These are phyloP conservation scores for Cystobasidiopsis lactophilus DNA, from an alignment of 768 basidiomycete genomes.

Conservation along the genomic window DNA sequence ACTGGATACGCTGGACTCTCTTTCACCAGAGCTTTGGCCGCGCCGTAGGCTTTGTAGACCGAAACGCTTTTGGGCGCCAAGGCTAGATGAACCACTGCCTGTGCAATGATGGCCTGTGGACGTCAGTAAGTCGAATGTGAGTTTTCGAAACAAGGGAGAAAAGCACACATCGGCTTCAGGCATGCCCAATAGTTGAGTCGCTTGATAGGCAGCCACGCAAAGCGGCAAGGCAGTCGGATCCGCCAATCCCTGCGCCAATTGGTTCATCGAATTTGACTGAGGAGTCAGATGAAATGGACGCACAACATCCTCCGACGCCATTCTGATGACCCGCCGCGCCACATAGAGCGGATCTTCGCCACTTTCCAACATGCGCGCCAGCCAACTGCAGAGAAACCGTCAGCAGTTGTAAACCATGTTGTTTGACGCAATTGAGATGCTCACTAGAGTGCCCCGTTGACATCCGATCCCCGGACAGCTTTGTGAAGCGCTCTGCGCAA, in stretches of 20 bases:
- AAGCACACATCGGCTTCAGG: constrained; percentile 37
- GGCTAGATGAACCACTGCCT: constrained; percentile 53
- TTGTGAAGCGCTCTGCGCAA: constrained; percentile 70
- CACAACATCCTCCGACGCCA: constrained; percentile 70
- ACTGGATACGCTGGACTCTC: constrained; percentile 36
- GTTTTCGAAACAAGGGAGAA: background rate
- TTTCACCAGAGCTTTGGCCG: constrained; percentile 22
- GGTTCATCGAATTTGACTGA: too few species aligned
- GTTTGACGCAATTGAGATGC: too few species aligned
- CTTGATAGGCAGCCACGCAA: constrained; percentile 25
- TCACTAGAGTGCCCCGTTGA: constrained; percentile 49
- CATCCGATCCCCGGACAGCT: constrained; percentile 52
- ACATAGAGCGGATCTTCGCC: constrained; percentile 43
- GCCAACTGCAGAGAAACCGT: constrained; percentile 33
- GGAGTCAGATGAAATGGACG: too few species aligned
- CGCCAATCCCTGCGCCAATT: too few species aligned
- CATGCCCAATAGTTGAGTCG: constrained; percentile 35
- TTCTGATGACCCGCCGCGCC: constrained; percentile 48
- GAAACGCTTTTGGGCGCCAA: constrained; percentile 65
- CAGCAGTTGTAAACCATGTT: too few species aligned
- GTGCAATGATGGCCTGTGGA: constrained; percentile 47
- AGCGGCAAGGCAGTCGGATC: background rate
- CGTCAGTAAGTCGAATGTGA: too few species aligned
- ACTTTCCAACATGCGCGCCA: constrained; percentile 33
- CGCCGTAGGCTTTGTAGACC: constrained; percentile 51